Evolutionary conservation across 257 asterid species (phyloP), one percentile per base, ranked within the genome.

Genomic region (Eustoma russellianum): DNA sequence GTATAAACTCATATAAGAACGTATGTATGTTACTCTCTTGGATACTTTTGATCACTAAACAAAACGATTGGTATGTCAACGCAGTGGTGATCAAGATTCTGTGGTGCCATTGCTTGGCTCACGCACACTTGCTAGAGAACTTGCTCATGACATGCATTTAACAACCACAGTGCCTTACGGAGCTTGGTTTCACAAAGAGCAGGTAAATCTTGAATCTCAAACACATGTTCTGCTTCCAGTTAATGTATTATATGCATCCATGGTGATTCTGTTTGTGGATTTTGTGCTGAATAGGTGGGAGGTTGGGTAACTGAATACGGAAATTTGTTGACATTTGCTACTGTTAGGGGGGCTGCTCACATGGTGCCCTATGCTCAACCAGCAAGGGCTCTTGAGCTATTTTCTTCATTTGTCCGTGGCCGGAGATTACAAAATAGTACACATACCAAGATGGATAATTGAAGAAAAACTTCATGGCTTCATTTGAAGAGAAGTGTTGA

Each of bases 301-400:
- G 98, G 98, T 12, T 91, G 94, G 95, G 77, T 66, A 17, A 91
- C 88, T 0, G 95, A 91, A 68, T 91, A 91, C 59, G 98, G 96
- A 33, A 77, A 79, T 38, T 3, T 78, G 72, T 66, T 91, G 41
- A 87, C 95, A 5, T 91, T 91, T 53, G 96, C 95, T 1, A 91
- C 98, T 0, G 96, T 87, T 3, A 77, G 98, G 62, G 96, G 98
- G 19, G 98, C 96, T 41, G 85, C 98, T 58, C 98, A 91, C 68
- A 91, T 91, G 98, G 98, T 91, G 18, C 98, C 98, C 0, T 87
- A 66, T 60, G 82, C 98, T 38, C 95, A 91, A 86, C 98, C 96
- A 5, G 69, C 89, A 5, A 82, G 98, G 73, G 98, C 98, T 70
- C 64, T 91, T 68, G 93, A 80, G 67, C 70, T 91, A 30, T 91